Base-by-base conservation (phyloP, 345 rosid genomes). In the Laguncularia racemosa region DNA sequence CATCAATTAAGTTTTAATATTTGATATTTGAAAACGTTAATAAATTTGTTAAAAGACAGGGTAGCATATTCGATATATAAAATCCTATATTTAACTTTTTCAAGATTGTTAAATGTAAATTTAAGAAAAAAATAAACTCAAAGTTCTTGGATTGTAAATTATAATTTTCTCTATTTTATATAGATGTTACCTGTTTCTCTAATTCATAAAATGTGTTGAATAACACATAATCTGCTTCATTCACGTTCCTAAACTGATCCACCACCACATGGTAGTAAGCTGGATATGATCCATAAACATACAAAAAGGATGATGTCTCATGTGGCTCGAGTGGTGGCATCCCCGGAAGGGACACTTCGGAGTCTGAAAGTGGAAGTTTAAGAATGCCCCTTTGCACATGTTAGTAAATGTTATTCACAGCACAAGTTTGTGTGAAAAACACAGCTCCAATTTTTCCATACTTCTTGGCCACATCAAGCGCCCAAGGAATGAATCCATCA, bases 351-450 rank as follows among this genome's bases (percentile, higher is more conserved):
- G 12, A 8, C 7, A 61, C 44, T 1, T 46, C 26, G 15, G 46
- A 3, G 8, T 52, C 76, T 44, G 40, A 1, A 5, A 73, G 66
- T 6, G 78, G 76, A 20, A 62, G 64, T 33, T 58, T 26, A 23
- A 73, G 55, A 26, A 63, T 44, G 1, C 77, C 83, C 17, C 16
- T 58, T 0, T 66, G 51, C 6, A 38, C 69, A 53, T 64, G 75
- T 50, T 67, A 75, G n/a, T 66, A 69, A 0, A 74, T 58, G 48
- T 53, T 43, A 51, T 51, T 53, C 17, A 75, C 77, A 13, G 77
- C 77, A 59, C 69, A 74, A 16, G 79, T 64, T 60, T 71, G 77
- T 10, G 75, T 74, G 59, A 74, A 70, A 51, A 78, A 72, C 5
- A 40, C 56, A 16, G 55, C 79, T 11, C 73, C 73, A 6, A 69